Conservation (phyloP, 116 monocot genomes). For the Papilionanthe hybrid region DNA sequence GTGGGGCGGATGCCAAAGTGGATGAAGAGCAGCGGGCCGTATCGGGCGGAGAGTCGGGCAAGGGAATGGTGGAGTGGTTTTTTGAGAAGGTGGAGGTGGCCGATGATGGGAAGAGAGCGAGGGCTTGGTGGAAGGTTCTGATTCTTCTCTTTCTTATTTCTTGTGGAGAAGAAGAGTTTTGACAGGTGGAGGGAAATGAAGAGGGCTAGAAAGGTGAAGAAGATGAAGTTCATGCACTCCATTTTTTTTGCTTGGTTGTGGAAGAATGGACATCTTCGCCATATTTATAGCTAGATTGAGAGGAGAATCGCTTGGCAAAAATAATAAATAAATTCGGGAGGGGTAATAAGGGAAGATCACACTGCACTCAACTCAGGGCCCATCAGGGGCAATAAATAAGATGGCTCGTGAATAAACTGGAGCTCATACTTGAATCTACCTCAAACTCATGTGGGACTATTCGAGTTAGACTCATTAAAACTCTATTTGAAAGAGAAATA, state of each 20-base stretch:
- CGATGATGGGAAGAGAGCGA: constrained; percentile 20
- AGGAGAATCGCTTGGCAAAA: no score
- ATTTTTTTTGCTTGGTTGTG: no score
- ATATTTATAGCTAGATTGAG: no score
- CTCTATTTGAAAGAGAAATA: no score
- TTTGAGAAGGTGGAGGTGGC: constrained; percentile 23
- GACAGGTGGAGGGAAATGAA: constrained; percentile 3
- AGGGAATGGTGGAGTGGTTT: constrained; percentile 45
- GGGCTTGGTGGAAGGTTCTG: constrained; percentile 10
- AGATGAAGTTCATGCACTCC: not conserved
- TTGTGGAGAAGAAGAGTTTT: not conserved
- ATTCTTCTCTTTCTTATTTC: not conserved
- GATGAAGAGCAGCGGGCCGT: constrained; percentile 36
- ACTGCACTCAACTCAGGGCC: no score
- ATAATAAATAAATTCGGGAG: no score
- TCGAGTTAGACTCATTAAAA: no score
- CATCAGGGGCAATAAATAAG: not conserved
- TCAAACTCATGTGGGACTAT: not conserved
- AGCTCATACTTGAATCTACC: no score
- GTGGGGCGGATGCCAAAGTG: constrained; percentile 20
- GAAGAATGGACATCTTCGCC: no score
- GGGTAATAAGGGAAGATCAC: no score
- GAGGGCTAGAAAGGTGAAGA: constrained; percentile 1
- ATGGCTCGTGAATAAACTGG: no score
- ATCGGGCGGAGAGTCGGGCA: constrained; percentile 21